phyloP scores from a whole-genome alignment of 495 filamentous ascomycete species.

The Neurospora sp. region DNA sequence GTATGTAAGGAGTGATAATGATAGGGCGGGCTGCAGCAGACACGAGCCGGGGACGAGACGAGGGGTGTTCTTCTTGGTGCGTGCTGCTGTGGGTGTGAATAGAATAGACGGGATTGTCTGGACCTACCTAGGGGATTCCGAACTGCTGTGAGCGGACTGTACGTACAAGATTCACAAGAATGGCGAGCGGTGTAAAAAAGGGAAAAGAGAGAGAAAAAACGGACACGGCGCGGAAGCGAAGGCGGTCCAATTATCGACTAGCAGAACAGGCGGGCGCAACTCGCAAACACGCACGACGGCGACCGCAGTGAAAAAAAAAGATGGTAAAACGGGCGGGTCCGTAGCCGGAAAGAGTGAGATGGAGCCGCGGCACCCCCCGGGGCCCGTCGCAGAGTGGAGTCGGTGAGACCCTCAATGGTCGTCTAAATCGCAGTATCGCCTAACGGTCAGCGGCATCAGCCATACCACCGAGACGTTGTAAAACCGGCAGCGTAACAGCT shows the following conservation, averaged over 20 bases:
- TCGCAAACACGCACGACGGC: not conserved
- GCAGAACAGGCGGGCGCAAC: not conserved
- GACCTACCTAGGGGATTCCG: not conserved
- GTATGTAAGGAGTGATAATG: not conserved
- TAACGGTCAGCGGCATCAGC: not conserved
- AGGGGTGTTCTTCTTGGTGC: constrained; percentile 5
- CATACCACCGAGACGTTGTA: not conserved
- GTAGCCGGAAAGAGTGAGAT: constrained; percentile 16
- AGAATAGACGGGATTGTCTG: not conserved
- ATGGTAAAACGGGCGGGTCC: constrained; percentile 9
- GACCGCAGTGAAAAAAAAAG: constrained; percentile 11
- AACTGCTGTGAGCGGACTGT: not conserved
- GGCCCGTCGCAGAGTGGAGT: constrained; percentile 13
- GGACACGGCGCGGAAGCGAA: constrained; percentile 11
- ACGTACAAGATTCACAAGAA: not conserved
- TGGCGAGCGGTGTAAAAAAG: constrained; percentile 4
- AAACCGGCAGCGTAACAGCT: not conserved
- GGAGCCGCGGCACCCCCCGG: constrained; percentile 3
- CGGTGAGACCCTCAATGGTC: constrained; percentile 8
- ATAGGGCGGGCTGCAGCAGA: not conserved
- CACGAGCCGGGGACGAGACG: constrained; percentile 15
- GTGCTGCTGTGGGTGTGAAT: constrained; percentile 1
- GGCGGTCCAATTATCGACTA: not conserved
- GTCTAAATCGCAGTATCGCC: not conserved
- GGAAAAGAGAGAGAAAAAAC: constrained; percentile 13